Evolutionary conservation across 148 eudicot genomes (phyloP).

Genomic region (Selenicereus undatus): DNA sequence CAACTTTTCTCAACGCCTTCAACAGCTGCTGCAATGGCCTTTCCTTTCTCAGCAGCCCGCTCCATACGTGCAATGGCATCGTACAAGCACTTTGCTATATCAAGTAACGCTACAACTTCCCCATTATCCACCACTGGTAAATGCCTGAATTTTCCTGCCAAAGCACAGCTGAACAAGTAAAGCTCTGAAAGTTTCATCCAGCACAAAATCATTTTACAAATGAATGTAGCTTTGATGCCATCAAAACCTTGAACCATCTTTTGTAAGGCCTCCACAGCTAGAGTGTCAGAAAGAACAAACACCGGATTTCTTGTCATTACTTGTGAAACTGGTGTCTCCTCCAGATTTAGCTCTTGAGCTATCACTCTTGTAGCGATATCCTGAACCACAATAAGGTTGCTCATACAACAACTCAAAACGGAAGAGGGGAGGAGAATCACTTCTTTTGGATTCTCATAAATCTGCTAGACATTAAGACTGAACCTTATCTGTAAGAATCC

Average conservation of each 20-base stretch:
- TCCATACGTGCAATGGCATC: constrained; percentile 98
- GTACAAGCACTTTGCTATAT: constrained; percentile 94
- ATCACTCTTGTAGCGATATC: constrained; percentile 88
- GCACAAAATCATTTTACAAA: neutral
- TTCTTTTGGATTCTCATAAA: neutral
- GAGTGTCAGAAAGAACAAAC: constrained; percentile 88
- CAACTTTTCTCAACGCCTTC: constrained; percentile 96
- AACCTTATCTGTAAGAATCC: constrained; percentile 96
- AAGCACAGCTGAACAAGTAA: neutral
- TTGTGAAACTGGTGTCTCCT: constrained; percentile 87
- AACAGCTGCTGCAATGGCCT: constrained; percentile 91
- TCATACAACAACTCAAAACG: neutral
- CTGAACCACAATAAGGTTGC: constrained; percentile 30
- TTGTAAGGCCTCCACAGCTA: constrained; percentile 96
- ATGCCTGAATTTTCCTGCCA: constrained; percentile 93
- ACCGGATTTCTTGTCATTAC: constrained; percentile 96
- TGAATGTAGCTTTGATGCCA: constrained; percentile 12
- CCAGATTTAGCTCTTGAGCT: constrained; percentile 78
- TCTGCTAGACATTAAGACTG: constrained; percentile 4
- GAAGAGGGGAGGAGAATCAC: neutral
- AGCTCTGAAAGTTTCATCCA: neutral
- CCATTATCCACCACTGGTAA: constrained; percentile 94
- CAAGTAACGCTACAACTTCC: constrained; percentile 90
- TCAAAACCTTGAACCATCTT: constrained; percentile 88
- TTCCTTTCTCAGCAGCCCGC: constrained; percentile 96